Conservation (phyloP, 108 stramenopile genomes). For the Cyclotella choctawhatcheeana region DNA sequence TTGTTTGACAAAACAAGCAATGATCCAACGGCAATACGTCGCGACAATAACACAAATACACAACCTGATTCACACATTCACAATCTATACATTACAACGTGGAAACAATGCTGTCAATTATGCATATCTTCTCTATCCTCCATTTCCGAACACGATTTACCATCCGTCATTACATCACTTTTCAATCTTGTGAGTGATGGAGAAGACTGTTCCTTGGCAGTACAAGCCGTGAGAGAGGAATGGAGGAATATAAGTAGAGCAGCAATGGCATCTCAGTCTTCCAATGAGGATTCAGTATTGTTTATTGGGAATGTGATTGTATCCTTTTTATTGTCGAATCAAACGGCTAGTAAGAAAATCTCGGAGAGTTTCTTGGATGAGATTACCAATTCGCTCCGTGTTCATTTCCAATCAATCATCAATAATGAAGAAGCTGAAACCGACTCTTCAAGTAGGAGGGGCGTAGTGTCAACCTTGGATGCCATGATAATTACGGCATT, state of each 20-base stretch:
- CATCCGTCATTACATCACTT: conserved; percentile 40
- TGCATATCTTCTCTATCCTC: conserved; percentile 42
- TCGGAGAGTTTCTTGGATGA: conserved; percentile 30
- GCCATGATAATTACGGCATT: conserved; percentile 36
- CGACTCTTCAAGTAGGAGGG: background rate
- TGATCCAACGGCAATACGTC: background rate
- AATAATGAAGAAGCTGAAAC: background rate
- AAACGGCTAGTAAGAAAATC: conserved; percentile 21
- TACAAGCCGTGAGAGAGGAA: conserved; percentile 39
- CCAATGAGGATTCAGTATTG: conserved; percentile 6
- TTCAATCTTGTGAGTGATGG: conserved; percentile 30
- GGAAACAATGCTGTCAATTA: conserved; percentile 29
- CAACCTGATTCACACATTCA: too few relatives aligned
- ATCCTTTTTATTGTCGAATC: conserved; percentile 26
- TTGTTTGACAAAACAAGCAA: conserved; percentile 5
- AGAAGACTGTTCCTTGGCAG: conserved; percentile 30
- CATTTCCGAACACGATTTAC: conserved; percentile 47
- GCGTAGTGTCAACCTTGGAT: conserved; percentile 33
- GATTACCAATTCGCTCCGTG: conserved; percentile 22
- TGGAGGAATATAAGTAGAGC: conserved; percentile 30
- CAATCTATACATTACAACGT: too few relatives aligned
- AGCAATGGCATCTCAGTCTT: too few relatives aligned
- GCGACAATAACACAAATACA: background rate
- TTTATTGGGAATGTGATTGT: conserved; percentile 49
- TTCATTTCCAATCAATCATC: background rate